Conservation (phyloP, 2,329 filamentous ascomycete genomes). For the Pleurostoma richardsiae region DNA sequence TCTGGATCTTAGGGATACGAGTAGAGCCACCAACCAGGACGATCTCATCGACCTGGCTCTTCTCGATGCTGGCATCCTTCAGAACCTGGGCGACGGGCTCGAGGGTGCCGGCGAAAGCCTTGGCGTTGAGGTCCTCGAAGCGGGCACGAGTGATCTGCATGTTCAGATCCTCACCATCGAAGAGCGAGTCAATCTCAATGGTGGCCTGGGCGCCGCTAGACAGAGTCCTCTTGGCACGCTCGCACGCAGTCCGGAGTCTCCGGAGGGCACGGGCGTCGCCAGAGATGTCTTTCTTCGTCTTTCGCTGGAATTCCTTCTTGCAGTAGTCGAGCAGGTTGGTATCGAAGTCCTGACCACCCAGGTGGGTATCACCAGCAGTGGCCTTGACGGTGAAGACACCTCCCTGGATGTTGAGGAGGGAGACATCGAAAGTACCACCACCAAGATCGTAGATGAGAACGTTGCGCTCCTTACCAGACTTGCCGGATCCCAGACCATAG, state of each 20-base stretch:
- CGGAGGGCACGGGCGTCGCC: constrained; percentile 88
- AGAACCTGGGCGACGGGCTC: constrained; percentile 95
- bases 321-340: constrained; percentile 94
- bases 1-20: constrained; percentile 98
- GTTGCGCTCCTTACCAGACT: constrained; percentile 96
- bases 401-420: constrained; percentile 96
- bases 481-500: constrained; percentile 93
- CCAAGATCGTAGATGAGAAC: constrained; percentile 99
- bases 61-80: constrained; percentile 84
- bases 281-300: constrained; percentile 75
- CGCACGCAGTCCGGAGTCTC: constrained; percentile 94
- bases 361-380: constrained; percentile 93
- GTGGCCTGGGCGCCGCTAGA: constrained; percentile 97
- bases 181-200: constrained; percentile 97
- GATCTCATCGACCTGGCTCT: constrained; percentile 93
- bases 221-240: constrained; percentile 98
- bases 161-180: constrained; percentile 97
- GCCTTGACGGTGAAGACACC: constrained; percentile 99
- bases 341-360: constrained; percentile 95
- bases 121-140: constrained; percentile 98
- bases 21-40: constrained; percentile 98
- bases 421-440: constrained; percentile 99
- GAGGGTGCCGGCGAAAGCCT: constrained; percentile 88
- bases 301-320: constrained; percentile 87
- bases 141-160: constrained; percentile 95